Evolutionary conservation across 768 basidiomycete species (phyloP).

Genomic region (Auricularia cornea): DNA sequence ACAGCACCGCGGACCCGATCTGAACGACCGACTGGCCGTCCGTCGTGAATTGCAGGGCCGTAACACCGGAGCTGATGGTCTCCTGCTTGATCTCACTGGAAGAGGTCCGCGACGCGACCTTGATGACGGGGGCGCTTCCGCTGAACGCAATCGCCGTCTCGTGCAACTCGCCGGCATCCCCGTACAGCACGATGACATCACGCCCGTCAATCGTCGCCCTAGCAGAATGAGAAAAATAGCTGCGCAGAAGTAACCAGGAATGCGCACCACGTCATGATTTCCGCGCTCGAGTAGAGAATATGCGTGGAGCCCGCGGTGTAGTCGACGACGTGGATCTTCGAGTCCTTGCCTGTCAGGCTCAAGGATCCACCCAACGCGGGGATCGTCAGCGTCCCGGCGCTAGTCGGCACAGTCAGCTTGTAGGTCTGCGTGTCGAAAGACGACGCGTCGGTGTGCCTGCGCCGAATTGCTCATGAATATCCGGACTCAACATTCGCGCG

Average conservation of each 20-base stretch:
- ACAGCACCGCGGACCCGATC: neutral
- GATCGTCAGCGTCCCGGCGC: conserved; percentile 16
- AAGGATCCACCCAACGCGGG: conserved; percentile 12
- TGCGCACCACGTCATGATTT: conserved; percentile 8
- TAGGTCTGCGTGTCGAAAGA: conserved; percentile 8
- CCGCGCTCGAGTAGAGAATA: conserved; percentile 13
- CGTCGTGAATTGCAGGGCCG: neutral
- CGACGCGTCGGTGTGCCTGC: neutral
- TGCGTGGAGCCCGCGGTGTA: conserved; percentile 17
- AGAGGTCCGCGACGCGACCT: neutral
- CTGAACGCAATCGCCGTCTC: neutral
- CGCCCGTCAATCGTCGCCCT: conserved; percentile 11
- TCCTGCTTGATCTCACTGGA: neutral
- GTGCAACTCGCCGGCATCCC: neutral
- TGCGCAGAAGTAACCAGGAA: too few relatives aligned
- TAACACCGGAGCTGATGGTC: neutral
- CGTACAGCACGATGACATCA: conserved; percentile 16
- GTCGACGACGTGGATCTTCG: conserved; percentile 19
- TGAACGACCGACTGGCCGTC: neutral
- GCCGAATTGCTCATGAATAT: too few relatives aligned
- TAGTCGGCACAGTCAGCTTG: conserved; percentile 30
- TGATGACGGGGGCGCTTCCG: neutral
- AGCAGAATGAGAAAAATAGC: neutral
- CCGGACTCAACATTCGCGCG: too few relatives aligned
- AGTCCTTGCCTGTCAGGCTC: conserved; percentile 16